Conservation (phyloP, 2,329 filamentous ascomycete species). For the Penicillium brevicompactum region DNA sequence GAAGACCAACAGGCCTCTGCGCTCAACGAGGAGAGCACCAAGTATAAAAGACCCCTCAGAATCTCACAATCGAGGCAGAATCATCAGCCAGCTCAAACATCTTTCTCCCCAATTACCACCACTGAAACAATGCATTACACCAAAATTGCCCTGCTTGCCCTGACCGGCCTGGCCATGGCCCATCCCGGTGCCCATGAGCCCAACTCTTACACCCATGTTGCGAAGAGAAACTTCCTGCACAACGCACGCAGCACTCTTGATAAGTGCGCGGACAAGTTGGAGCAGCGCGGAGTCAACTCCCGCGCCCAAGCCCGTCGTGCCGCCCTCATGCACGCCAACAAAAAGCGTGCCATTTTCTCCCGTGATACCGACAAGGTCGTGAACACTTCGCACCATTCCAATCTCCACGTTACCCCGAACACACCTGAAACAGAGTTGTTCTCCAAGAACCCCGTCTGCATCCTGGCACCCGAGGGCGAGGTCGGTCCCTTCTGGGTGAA, state of each 20-base stretch:
- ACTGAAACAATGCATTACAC: slow-evolving; percentile 8
- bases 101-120: background rate
- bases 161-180: slow-evolving; percentile 16
- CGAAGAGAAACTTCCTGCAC: slow-evolving; percentile 21
- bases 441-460: slow-evolving; percentile 40
- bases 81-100: background rate
- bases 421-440: slow-evolving; percentile 28
- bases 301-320: slow-evolving; percentile 27
- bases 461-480: slow-evolving; percentile 54
- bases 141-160: slow-evolving; percentile 15
- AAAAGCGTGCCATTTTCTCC: slow-evolving; percentile 17
- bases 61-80: background rate
- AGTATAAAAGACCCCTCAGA: background rate
- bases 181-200: slow-evolving; percentile 24
- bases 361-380: slow-evolving; percentile 40
- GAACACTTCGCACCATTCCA: slow-evolving; percentile 41
- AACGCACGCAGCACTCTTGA: slow-evolving; percentile 22
- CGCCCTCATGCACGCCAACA: slow-evolving; percentile 17
- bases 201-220: slow-evolving; percentile 12
- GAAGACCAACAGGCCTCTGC: background rate
- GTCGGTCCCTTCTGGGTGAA: slow-evolving; percentile 50
- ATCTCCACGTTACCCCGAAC: slow-evolving; percentile 20
- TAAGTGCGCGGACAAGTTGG: slow-evolving; percentile 22
- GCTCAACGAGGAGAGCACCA: too few species aligned
- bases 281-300: slow-evolving; percentile 23